Evolutionary conservation across 805 yeast genomes (phyloP).

Genomic region (Maudiozyma bulderi): DNA sequence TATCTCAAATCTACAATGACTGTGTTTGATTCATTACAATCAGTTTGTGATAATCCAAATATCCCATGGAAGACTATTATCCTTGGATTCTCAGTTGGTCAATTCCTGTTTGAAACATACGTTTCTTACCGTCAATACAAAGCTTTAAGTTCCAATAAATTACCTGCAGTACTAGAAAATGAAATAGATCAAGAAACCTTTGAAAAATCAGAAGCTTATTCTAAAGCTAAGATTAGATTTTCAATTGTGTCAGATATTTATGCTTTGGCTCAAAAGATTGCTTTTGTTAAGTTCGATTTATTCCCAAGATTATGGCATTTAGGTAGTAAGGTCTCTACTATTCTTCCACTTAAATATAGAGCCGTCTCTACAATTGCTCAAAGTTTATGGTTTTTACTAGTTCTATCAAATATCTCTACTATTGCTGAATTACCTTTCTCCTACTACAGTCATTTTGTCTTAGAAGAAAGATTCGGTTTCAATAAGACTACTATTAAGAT

Average conservation of each 20-base stretch:
- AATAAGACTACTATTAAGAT: conserved; percentile 69
- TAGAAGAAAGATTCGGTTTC: conserved; percentile 90
- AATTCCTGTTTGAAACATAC: conserved; percentile 65
- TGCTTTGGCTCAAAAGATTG: conserved; percentile 46
- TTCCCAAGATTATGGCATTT: conserved; percentile 55
- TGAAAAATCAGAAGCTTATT: conserved; percentile 65
- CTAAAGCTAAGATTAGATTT: conserved; percentile 68
- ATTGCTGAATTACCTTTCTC: conserved; percentile 56
- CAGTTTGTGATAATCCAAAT: conserved; percentile 52
- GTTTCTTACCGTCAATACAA: conserved; percentile 69
- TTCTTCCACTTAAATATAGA: conserved; percentile 22
- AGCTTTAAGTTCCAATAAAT: conserved; percentile 41
- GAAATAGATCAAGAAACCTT: conserved; percentile 68
- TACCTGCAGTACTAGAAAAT: conserved; percentile 61
- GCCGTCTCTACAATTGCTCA: conserved; percentile 56
- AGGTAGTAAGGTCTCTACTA: conserved; percentile 33
- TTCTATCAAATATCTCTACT: conserved; percentile 41
- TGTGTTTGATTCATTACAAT: conserved; percentile 25
- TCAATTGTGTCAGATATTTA: conserved; percentile 46
- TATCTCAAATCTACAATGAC: conserved; percentile 4
- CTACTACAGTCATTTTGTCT: conserved; percentile 71
- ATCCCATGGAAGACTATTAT: conserved; percentile 76
- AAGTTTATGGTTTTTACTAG: conserved; percentile 54
- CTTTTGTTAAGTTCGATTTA: conserved; percentile 48
- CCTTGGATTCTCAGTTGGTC: conserved; percentile 63